Conservation (phyloP, 257 asterid species). For the Rhazya stricta region DNA sequence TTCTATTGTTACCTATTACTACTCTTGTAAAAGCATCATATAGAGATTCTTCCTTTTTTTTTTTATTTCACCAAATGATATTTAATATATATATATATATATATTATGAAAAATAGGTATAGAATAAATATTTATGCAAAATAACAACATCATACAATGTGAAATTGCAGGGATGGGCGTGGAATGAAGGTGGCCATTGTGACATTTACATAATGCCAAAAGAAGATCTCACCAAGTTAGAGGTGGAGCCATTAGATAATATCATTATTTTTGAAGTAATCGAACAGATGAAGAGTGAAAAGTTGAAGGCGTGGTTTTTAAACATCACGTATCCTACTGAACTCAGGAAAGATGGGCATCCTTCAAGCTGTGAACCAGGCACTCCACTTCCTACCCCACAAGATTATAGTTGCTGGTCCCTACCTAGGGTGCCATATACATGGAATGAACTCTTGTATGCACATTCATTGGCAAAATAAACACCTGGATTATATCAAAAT, state of each 20-base stretch:
- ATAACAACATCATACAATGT: conserved; percentile 4
- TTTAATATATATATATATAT: too few species aligned
- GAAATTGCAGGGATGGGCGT: conserved; percentile 35
- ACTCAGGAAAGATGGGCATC: conserved; percentile 71
- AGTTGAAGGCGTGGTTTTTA: conserved; percentile 26
- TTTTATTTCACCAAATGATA: too few species aligned
- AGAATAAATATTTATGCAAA: too few species aligned
- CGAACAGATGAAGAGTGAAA: conserved; percentile 29
- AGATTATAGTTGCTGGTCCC: conserved; percentile 92
- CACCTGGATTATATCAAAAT: conserved; percentile 15
- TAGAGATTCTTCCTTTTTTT: too few species aligned
- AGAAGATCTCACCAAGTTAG: conserved; percentile 34
- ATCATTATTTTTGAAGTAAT: conserved; percentile 34
- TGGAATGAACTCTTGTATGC: conserved; percentile 72
- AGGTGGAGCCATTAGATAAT: conserved; percentile 45
- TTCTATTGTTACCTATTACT: too few species aligned
- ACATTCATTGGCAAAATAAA: conserved; percentile 37
- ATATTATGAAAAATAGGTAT: too few species aligned
- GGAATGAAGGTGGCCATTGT: conserved; percentile 47
- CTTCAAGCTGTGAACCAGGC: conserved; percentile 67
- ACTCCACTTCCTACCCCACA: conserved; percentile 55
- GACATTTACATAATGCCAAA: conserved; percentile 38
- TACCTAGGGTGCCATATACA: conserved; percentile 82
- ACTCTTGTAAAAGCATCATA: too few species aligned
- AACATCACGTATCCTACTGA: conserved; percentile 64